These are phyloP conservation scores for Fusarium keratoplasticum DNA, from an alignment of 2,329 filamentous ascomycete genomes.

Conservation along the genomic window DNA sequence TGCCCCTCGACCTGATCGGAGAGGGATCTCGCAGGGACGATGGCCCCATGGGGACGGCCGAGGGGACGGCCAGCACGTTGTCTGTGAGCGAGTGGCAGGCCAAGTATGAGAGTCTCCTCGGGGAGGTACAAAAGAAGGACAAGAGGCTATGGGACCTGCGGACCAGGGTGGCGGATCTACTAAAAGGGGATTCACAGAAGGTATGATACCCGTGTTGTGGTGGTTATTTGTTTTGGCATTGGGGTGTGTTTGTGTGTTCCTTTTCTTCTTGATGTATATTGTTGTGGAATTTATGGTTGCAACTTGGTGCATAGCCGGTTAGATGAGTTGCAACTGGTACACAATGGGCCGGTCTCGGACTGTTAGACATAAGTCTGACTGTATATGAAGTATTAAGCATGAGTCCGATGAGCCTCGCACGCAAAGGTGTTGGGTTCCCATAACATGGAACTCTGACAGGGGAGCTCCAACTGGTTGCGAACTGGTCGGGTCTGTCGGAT, in stretches of 20 bases:
- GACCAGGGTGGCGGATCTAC: constrained; percentile 55
- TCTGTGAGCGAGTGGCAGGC: constrained; percentile 60
- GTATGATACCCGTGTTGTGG: constrained; percentile 34
- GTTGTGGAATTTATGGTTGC: neutral
- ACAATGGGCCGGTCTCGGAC: neutral
- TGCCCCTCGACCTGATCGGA: constrained; percentile 58
- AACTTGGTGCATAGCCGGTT: neutral
- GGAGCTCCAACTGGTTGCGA: neutral
- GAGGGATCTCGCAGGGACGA: constrained; percentile 41
- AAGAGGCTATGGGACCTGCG: constrained; percentile 60
- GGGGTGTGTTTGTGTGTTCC: constrained; percentile 1
- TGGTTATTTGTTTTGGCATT: neutral
- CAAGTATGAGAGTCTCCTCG: constrained; percentile 68
- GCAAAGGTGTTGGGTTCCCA: neutral
- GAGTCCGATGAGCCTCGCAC: neutral
- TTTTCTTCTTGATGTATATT: constrained; percentile 6
- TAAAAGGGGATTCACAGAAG: constrained; percentile 38
- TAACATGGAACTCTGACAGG: neutral
- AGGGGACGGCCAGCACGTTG: constrained; percentile 27
- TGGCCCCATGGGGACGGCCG: constrained; percentile 31
- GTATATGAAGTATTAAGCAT: neutral
- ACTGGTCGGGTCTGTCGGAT: constrained; percentile 20
- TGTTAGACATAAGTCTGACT: neutral
- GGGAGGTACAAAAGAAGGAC: constrained; percentile 69
- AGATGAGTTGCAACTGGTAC: neutral